Conservation (phyloP, 78 protist species). For the Ministeria vibrans region DNA sequence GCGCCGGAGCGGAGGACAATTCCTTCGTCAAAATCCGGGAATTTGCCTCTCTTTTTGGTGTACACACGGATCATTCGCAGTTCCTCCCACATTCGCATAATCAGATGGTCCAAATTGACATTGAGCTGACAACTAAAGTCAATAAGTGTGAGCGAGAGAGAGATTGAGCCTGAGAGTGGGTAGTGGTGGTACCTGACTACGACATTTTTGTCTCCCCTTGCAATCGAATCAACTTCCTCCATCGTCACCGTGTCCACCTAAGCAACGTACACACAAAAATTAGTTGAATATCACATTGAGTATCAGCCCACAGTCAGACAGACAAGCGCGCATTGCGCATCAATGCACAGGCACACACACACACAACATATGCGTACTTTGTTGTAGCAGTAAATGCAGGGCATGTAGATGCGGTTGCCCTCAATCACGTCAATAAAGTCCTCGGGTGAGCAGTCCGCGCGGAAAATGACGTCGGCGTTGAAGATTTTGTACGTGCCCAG, state of each 20-base stretch:
- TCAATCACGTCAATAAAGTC: constrained; percentile 95
- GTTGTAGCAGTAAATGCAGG: constrained; percentile 67
- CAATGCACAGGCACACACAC: too few species aligned
- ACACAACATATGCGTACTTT: too few species aligned
- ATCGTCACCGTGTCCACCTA: constrained; percentile 92
- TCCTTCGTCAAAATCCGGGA: constrained; percentile 1
- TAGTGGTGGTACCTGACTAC: neutral
- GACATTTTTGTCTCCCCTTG: constrained; percentile 10
- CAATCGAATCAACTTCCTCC: constrained; percentile 71
- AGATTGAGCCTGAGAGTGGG: neutral
- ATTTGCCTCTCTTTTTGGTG: constrained; percentile 81
- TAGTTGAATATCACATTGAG: neutral
- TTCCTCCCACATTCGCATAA: constrained; percentile 89
- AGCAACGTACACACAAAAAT: too few species aligned
- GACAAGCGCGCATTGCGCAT: too few species aligned
- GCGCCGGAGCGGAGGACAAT: constrained; percentile 13
- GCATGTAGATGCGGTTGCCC: constrained; percentile 91
- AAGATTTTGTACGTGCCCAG: constrained; percentile 18
- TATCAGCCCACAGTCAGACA: too few species aligned
- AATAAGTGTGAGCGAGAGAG: neutral
- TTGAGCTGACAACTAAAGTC: constrained; percentile 34
- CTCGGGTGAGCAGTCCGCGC: constrained; percentile 46
- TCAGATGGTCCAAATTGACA: constrained; percentile 90
- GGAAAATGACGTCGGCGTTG: constrained; percentile 20
- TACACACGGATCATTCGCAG: constrained; percentile 84